Conservation (phyloP, 306 rosid genomes). For the Alnus rubra region DNA sequence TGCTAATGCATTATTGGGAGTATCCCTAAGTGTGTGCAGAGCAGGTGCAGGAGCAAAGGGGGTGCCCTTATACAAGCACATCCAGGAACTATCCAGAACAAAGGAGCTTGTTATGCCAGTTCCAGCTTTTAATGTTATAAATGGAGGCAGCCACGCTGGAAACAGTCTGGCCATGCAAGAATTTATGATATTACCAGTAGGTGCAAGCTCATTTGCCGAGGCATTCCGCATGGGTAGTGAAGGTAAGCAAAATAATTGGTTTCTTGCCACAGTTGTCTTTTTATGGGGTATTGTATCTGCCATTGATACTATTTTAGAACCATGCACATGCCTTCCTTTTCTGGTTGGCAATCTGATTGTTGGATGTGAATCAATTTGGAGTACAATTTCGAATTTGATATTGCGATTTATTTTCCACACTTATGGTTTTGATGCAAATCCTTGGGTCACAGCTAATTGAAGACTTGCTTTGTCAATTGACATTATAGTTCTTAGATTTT, state of each 20-base stretch:
- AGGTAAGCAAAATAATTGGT: conserved; percentile 52
- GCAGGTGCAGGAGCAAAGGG: conserved; percentile 97
- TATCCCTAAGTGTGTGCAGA: conserved; percentile 88
- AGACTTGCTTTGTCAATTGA: conserved; percentile 17
- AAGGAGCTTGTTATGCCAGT: conserved; percentile 97
- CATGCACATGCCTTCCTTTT: conserved; percentile 13
- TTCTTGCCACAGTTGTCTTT: conserved; percentile 5
- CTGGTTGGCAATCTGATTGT: neutral
- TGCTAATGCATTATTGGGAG: conserved; percentile 98
- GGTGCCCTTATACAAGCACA: conserved; percentile 85
- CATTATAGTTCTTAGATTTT: conserved; percentile 6
- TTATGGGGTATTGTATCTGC: neutral
- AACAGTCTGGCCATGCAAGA: conserved; percentile 98
- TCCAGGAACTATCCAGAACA: conserved; percentile 83
- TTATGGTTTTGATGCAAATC: neutral
- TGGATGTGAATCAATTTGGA: neutral
- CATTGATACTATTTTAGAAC: conserved; percentile 18
- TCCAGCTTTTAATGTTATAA: conserved; percentile 97
- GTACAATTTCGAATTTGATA: conserved; percentile 8
- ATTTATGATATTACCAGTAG: conserved; percentile 92
- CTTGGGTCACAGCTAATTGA: conserved; percentile 20
- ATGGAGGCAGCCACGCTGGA: conserved; percentile 98
- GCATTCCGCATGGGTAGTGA: conserved; percentile 97
- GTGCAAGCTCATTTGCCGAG: conserved; percentile 89
- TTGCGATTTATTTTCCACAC: neutral